These are phyloP conservation scores for Mrakiaceae sp. DNA, from an alignment of 1,284 basidiomycete species.

Conservation along the genomic window DNA sequence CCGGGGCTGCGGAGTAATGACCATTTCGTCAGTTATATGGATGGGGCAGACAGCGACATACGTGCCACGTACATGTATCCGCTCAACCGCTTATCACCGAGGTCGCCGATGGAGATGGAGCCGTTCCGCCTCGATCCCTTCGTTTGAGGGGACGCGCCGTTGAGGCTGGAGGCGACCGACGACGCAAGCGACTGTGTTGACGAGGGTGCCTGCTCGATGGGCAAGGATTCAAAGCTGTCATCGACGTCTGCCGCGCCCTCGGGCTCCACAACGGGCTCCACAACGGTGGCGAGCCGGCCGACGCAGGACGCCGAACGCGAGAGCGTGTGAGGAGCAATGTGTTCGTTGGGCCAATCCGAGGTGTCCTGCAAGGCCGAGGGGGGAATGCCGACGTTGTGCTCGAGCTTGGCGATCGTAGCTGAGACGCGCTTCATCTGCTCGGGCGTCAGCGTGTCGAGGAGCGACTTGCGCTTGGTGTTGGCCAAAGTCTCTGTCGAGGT, in stretches of 20 bases:
- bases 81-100: neutral
- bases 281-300: neutral
- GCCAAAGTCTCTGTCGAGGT: neutral
- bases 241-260: neutral
- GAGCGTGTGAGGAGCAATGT: neutral
- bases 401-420: conserved; percentile 2
- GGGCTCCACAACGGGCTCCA: neutral
- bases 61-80: conserved; percentile 3
- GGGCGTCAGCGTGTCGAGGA: conserved; percentile 12
- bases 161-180: too few species aligned
- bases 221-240: neutral
- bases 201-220: neutral
- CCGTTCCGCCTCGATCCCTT: neutral
- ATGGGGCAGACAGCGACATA: neutral
- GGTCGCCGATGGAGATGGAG: neutral
- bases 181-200: too few species aligned
- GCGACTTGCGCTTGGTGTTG: conserved; percentile 2
- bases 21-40: neutral
- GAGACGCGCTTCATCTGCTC: conserved; percentile 14
- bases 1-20: neutral
- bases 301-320: neutral
- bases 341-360: neutral
- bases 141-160: too few species aligned
- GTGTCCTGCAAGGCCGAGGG: neutral
- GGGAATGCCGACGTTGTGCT: neutral